Evolutionary conservation across 495 filamentous ascomycete species (phyloP), one percentile per base, ranked within the genome.

Genomic region (Bacidia rubella): DNA sequence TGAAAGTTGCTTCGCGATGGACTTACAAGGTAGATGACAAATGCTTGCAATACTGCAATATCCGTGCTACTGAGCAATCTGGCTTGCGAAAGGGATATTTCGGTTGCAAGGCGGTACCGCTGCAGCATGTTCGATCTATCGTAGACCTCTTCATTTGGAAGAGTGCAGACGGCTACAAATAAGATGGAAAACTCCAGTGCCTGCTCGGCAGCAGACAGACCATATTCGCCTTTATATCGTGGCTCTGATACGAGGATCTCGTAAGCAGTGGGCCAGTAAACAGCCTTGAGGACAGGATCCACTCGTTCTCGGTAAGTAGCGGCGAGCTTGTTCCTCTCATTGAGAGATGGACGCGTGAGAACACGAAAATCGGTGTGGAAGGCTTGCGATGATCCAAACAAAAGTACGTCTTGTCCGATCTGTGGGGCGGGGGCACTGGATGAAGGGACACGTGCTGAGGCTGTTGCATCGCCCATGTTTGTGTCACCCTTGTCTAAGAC

Each of bases 1-100:
- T n/a, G n/a, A n/a, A n/a, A n/a, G n/a, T n/a, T n/a, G n/a, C n/a
- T n/a, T n/a, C n/a, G n/a, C n/a, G n/a, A n/a, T n/a, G n/a, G n/a
- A 52, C 53, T 45, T 29, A 55, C 53, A 22, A 55, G 53, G 38
- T 55, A 55, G 21, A 55, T 52, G 11, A 52, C 39, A 12, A 55
- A 55, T 5, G 53, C 53, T 39, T 55, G 53, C 15, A 55, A 38
- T 4, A 50, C 53, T 21, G 25, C 50, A 39, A 55, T 15, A 11
- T 55, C 40, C 23, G 15, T 23, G 27, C 20, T 51, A 1, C 29
- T 55, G 7, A 52, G 38, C 1, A 52, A 43, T 1, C 41, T 26
- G 9, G 53, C 47, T 44, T 38, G 35, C 22, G 47, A 55, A n/a
- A 55, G 47, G 17, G 38, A 41, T 17, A 55, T 10, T 20, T 55